These are phyloP conservation scores for Carallia pectinifolia DNA, from an alignment of 345 rosid genomes.

Conservation along the genomic window DNA sequence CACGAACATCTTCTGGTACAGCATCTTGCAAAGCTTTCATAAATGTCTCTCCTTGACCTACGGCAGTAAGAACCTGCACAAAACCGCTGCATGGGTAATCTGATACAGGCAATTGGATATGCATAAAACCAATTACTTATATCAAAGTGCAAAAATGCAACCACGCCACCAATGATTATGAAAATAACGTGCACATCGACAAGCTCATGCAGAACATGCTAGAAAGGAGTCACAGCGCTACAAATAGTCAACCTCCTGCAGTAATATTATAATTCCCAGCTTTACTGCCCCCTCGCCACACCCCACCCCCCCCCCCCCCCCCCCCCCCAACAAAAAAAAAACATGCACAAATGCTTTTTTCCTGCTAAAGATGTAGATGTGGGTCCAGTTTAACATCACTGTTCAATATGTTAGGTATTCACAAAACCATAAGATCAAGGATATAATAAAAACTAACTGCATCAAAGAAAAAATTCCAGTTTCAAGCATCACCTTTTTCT, in stretches of 20 bases:
- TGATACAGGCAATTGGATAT: constrained; percentile 2
- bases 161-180: background rate
- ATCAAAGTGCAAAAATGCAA: background rate
- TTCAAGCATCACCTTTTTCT: constrained; percentile 59
- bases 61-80: constrained; percentile 83
- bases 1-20: constrained; percentile 94
- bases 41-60: constrained; percentile 80
- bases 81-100: constrained; percentile 3
- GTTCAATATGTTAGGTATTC: background rate
- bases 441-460: background rate
- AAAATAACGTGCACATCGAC: background rate
- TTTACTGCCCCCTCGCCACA: too few species aligned
- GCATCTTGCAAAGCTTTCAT: constrained; percentile 85
- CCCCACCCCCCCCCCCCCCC: too few species aligned
- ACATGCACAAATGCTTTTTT: background rate
- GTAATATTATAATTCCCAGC: too few species aligned
- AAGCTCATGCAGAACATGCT: background rate
- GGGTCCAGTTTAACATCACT: background rate
- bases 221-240: background rate
- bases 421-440: background rate
- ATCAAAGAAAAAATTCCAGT: constrained; percentile 6
- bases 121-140: constrained; percentile 4
- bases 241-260: background rate
- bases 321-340: too few species aligned
- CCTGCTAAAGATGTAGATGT: background rate